Conservation (phyloP, 495 filamentous ascomycete genomes). For the Poronia punctata region DNA sequence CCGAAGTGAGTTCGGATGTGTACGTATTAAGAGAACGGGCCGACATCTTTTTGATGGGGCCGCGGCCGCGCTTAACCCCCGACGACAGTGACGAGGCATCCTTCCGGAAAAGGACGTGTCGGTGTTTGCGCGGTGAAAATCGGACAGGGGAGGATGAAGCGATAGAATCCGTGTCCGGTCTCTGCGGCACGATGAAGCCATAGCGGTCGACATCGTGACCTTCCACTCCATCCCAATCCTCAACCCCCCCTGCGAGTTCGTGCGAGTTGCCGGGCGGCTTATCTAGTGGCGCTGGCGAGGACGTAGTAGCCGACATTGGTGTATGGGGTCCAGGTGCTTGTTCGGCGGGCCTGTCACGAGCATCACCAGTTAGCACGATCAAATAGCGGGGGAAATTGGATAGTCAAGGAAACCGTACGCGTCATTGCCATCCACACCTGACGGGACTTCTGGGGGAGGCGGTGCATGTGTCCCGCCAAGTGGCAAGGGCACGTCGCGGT, state of each 20-base stretch:
- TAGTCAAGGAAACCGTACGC: slow-evolving; percentile 46
- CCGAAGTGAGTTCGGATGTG: slow-evolving; percentile 41
- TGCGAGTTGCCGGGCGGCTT: slow-evolving; percentile 27
- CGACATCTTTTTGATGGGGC: slow-evolving; percentile 43
- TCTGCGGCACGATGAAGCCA: slow-evolving; percentile 71
- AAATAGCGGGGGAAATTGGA: slow-evolving; percentile 19
- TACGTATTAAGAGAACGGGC: slow-evolving; percentile 47
- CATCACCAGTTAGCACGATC: slow-evolving; percentile 24
- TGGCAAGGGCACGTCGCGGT: slow-evolving; percentile 42
- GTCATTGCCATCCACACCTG: slow-evolving; percentile 44
- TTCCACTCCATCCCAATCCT: slow-evolving; percentile 92
- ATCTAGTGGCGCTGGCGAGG: slow-evolving; percentile 26
- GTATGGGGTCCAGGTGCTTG: slow-evolving; percentile 18
- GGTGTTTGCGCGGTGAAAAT: slow-evolving; percentile 28
- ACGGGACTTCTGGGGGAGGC: slow-evolving; percentile 39
- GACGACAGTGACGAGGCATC: slow-evolving; percentile 31
- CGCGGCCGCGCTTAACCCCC: slow-evolving; percentile 23
- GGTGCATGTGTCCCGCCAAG: slow-evolving; percentile 35
- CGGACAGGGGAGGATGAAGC: slow-evolving; percentile 25
- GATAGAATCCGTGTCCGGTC: slow-evolving; percentile 22
- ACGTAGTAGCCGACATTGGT: slow-evolving; percentile 32
- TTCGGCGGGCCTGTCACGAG: slow-evolving; percentile 17
- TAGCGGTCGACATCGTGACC: slow-evolving; percentile 86
- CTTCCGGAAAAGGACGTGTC: slow-evolving; percentile 35
- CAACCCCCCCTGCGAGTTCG: slow-evolving; percentile 72